These are phyloP conservation scores for Hirschfeldia incana DNA, from an alignment of 345 rosid species.

Conservation along the genomic window DNA sequence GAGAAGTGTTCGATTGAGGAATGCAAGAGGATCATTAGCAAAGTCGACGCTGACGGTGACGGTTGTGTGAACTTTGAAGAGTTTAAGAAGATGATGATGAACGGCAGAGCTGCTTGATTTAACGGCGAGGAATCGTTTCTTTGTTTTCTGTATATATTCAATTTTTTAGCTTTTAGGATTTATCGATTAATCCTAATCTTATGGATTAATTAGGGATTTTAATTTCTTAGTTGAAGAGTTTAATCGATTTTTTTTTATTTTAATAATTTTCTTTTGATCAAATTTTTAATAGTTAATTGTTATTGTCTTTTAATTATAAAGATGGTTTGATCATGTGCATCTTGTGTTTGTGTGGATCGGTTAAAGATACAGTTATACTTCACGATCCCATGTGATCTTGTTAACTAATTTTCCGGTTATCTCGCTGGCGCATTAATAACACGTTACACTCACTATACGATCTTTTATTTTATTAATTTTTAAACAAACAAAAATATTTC, in stretches of 20 bases:
- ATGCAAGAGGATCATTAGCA: slow-evolving; percentile 76
- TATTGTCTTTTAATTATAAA: neutral
- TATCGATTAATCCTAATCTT: neutral
- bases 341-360: slow-evolving; percentile 10
- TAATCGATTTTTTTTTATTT: neutral
- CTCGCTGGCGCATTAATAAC: slow-evolving; percentile 6
- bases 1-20: slow-evolving; percentile 65
- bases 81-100: slow-evolving; percentile 88
- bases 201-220: neutral
- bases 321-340: neutral
- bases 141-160: neutral
- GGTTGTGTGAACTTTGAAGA: slow-evolving; percentile 91
- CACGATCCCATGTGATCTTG: slow-evolving; percentile 15
- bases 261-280: too few relatives aligned
- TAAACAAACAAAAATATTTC: neutral
- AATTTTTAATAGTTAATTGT: neutral
- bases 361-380: neutral
- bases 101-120: neutral
- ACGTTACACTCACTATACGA: neutral
- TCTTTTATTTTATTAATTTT: neutral
- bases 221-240: neutral
- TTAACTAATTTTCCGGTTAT: neutral
- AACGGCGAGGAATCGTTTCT: neutral
- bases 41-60: slow-evolving; percentile 88
- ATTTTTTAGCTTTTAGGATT: neutral